phyloP scores from a whole-genome alignment of 441 rosid species.

The Arabidopsis lyrata region DNA sequence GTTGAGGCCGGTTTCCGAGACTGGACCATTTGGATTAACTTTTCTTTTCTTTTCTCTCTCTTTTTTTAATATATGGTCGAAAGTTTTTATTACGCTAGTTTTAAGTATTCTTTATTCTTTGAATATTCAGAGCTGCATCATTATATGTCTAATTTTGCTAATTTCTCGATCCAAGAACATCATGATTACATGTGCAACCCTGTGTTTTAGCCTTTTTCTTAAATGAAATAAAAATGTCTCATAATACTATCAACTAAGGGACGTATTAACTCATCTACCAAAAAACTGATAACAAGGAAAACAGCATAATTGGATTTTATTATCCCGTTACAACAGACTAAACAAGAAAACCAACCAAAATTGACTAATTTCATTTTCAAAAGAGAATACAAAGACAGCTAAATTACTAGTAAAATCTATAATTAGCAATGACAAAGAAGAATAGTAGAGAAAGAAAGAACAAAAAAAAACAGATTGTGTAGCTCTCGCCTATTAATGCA shows the following conservation, averaged over 20 bases:
- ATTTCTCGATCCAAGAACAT: conserved; percentile 44
- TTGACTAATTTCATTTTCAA: conserved; percentile 25
- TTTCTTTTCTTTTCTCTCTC: conserved; percentile 16
- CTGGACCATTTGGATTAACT: conserved; percentile 28
- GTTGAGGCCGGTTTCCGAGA: conserved; percentile 32
- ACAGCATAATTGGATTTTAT: neutral
- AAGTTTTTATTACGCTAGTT: neutral
- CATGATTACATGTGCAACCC: conserved; percentile 48
- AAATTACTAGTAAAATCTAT: conserved; percentile 18
- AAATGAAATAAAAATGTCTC: neutral
- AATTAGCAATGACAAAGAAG: conserved; percentile 25
- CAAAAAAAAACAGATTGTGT: neutral
- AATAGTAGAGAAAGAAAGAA: neutral
- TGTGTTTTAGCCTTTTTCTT: conserved; percentile 33
- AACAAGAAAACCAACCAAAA: conserved; percentile 17
- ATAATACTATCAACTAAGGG: neutral
- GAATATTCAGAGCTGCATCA: conserved; percentile 34
- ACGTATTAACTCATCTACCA: neutral
- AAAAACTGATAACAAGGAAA: neutral
- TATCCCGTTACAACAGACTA: neutral
- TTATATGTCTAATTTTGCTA: conserved; percentile 29
- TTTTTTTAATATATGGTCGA: conserved; percentile 10
- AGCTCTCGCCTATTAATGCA: conserved; percentile 34
- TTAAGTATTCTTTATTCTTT: neutral
- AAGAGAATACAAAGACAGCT: conserved; percentile 19